Percentiles rank a stretch among this genome's conserved stretches.
phyloP scores from a whole-genome alignment of 2,329 filamentous ascomycete species.

The Ophiostoma fasciatum region DNA sequence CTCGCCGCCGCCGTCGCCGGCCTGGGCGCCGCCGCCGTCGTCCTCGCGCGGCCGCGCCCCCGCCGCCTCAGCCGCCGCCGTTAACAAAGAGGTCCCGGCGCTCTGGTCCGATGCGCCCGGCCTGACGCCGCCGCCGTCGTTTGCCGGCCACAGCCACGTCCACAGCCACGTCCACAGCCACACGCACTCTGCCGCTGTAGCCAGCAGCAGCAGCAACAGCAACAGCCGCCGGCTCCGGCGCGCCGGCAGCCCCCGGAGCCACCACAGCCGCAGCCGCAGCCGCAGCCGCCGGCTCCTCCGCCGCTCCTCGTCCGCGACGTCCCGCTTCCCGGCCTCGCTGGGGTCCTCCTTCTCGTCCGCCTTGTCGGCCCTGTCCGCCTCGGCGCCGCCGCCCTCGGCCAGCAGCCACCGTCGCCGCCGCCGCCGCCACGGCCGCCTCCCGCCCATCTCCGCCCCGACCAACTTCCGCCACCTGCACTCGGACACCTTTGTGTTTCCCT shows the following conservation, averaged over 20 bases:
- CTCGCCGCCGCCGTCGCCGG: constrained; percentile 13
- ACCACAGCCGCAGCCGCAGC: not conserved
- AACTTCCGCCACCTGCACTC: constrained; percentile 45
- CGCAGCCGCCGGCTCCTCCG: not conserved
- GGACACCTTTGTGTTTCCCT: constrained; percentile 8
- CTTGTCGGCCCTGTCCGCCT: constrained; percentile 20
- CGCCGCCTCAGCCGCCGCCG: constrained; percentile 11
- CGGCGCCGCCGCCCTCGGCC: constrained; percentile 1
- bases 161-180: too few relatives aligned
- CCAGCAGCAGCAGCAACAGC: not conserved
- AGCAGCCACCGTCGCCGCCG: constrained; percentile 23
- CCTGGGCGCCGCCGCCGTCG: not conserved
- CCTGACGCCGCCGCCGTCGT: constrained; percentile 16
- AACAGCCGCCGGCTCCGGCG: not conserved
- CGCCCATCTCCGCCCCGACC: constrained; percentile 42
- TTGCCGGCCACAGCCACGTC: constrained; percentile 3
- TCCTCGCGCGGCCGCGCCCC: not conserved
- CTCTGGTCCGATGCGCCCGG: constrained; percentile 19
- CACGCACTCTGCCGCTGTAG: not conserved
- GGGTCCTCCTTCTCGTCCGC: too few relatives aligned
- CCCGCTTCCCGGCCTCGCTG: constrained; percentile 5
- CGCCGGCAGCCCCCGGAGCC: not conserved
- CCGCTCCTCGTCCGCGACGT: not conserved
- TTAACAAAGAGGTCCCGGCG: constrained; percentile 17
- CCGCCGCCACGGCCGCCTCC: constrained; percentile 28